A percentile compares a stretch with the other conserved stretches of the same genome.
Conservation (phyloP, 208 protist genomes). For the Plasmodiophora brassicae region DNA sequence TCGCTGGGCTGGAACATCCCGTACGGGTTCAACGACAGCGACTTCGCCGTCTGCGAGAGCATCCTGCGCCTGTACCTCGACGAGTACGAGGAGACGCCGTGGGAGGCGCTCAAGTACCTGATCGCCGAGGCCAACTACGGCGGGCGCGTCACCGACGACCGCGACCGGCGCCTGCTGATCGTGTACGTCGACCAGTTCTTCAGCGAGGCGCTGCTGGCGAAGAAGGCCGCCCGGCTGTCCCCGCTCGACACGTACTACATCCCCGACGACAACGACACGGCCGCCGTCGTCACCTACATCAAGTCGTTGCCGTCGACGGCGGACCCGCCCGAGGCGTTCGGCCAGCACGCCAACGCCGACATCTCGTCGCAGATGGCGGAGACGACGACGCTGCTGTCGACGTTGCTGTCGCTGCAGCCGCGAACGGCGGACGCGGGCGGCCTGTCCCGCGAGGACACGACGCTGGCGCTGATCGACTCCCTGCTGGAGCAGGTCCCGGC, state of each 20-base stretch:
- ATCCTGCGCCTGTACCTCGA: conserved; percentile 58
- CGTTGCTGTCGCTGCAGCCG: conserved; percentile 79
- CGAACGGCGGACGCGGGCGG: conserved; percentile 59
- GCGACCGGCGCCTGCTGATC: conserved; percentile 88
- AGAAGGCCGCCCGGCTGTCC: conserved; percentile 77
- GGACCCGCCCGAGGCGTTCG: conserved; percentile 92
- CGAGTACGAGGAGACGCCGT: conserved; percentile 77
- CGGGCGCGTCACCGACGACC: conserved; percentile 94
- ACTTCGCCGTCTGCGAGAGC: conserved; percentile 77
- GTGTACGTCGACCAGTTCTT: conserved; percentile 86
- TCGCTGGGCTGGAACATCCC: conserved; percentile 94
- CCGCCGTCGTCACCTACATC: conserved; percentile 65
- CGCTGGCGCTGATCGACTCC: conserved; percentile 48
- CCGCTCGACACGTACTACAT: conserved; percentile 61
- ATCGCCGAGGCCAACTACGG: conserved; percentile 95
- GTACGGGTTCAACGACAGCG: conserved; percentile 96
- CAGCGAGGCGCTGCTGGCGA: conserved; percentile 62
- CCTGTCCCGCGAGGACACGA: conserved; percentile 41
- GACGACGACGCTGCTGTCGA: conserved; percentile 80
- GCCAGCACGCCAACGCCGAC: conserved; percentile 95
- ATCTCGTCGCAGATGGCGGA: conserved; percentile 89
- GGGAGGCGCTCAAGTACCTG: conserved; percentile 92
- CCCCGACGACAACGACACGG: conserved; percentile 69
- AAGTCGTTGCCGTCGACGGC: conserved; percentile 73
- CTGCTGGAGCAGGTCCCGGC: conserved; percentile 54